phyloP scores from a whole-genome alignment of 345 rosid genomes.

The Corymbia maculata region DNA sequence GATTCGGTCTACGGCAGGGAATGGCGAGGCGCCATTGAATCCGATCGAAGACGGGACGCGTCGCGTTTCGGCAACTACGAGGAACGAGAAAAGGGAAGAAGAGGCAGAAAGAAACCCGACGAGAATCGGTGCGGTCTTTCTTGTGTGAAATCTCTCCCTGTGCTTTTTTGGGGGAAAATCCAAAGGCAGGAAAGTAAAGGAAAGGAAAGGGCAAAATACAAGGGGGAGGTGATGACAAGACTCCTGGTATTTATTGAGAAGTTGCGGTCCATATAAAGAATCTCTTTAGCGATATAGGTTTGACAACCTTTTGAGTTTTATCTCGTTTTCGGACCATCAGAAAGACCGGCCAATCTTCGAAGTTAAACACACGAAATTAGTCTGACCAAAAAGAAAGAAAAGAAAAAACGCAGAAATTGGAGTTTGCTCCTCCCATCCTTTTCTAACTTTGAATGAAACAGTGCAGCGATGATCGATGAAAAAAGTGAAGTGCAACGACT shows the following conservation, averaged over 20 bases:
- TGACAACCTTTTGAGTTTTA: not conserved
- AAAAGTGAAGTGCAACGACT: not conserved
- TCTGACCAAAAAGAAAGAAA: not conserved
- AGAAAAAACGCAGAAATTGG: not conserved
- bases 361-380: no score
- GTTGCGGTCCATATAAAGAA: not conserved
- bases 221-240: not conserved
- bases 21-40: not conserved
- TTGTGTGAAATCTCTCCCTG: not conserved
- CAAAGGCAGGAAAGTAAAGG: fast-evolving
- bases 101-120: fast-evolving
- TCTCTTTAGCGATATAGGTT: not conserved
- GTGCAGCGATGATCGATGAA: not conserved
- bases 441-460: not conserved
- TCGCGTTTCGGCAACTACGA: not conserved
- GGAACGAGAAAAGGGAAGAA: not conserved
- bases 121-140: not conserved
- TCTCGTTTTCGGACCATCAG: not conserved
- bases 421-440: not conserved
- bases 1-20: not conserved
- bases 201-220: no score
- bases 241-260: not conserved
- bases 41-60: not conserved
- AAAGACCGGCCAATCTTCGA: not conserved
- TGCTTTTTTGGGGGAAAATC: not conserved